Evolutionary conservation across 345 rosid species (phyloP).

Genomic region (Mangifera indica): DNA sequence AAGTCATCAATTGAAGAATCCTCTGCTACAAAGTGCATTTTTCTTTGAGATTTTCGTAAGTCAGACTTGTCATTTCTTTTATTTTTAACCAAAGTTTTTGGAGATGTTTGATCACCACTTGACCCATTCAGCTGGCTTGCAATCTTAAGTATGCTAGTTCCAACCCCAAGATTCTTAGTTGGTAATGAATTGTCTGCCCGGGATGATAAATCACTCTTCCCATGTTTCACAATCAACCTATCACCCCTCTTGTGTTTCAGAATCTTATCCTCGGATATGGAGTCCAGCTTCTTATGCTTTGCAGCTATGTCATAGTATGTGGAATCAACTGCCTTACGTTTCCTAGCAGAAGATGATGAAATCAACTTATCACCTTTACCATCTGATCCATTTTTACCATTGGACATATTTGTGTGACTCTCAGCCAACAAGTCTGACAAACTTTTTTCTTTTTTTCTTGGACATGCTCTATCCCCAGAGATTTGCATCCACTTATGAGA

Average conservation of each 20-base stretch:
- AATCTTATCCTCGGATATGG: conserved; percentile 10
- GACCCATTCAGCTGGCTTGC: conserved; percentile 29
- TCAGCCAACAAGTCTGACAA: conserved; percentile 55
- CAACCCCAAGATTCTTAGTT: conserved; percentile 35
- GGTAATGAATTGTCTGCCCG: conserved; percentile 29
- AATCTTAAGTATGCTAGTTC: conserved; percentile 38
- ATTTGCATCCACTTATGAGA: conserved; percentile 36
- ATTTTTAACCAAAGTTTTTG: background rate
- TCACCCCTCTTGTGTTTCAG: conserved; percentile 23
- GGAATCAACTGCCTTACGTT: conserved; percentile 40
- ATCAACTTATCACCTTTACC: conserved; percentile 21
- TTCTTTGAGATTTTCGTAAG: conserved; percentile 20
- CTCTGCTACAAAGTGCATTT: conserved; percentile 21
- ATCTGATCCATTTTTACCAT: conserved; percentile 29
- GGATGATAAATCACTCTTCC: conserved; percentile 21
- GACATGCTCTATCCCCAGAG: conserved; percentile 25
- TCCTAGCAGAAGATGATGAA: conserved; percentile 33
- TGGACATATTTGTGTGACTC: conserved; percentile 29
- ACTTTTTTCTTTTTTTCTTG: conserved; percentile 52
- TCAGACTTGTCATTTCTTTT: conserved; percentile 27
- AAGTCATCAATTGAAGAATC: conserved; percentile 35
- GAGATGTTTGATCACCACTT: conserved; percentile 15
- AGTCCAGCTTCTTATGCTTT: conserved; percentile 13
- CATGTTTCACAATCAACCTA: conserved; percentile 24
- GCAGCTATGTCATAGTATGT: conserved; percentile 24